Conservation (phyloP, 257 asterid species). For the Perilla frutescens region DNA sequence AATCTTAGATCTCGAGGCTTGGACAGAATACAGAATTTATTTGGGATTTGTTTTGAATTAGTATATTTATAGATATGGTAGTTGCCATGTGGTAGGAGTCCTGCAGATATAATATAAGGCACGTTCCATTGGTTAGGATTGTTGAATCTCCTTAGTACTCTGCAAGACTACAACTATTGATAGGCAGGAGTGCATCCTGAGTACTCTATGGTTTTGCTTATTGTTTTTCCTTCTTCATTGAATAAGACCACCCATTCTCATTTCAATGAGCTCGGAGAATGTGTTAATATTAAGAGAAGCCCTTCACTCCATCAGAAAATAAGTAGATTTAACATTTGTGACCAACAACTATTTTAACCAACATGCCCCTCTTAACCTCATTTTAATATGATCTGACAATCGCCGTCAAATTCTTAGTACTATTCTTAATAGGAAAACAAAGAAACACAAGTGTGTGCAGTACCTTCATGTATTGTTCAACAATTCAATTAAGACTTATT, state of each 20-base stretch:
- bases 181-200: not conserved
- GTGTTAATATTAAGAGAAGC: not conserved
- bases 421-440: not conserved
- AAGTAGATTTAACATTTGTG: not conserved
- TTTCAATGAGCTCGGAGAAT: not conserved
- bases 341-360: conserved; percentile 2
- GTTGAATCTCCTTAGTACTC: not conserved
- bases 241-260: not conserved
- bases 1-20: no score
- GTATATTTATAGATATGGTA: no score
- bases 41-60: no score
- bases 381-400: not conserved
- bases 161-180: not conserved
- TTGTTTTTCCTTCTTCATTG: not conserved
- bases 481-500: not conserved
- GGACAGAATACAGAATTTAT: no score
- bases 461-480: not conserved
- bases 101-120: not conserved
- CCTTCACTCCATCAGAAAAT: not conserved
- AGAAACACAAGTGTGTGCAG: not conserved
- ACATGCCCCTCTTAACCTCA: not conserved
- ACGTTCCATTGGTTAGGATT: not conserved
- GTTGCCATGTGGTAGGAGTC: not conserved
- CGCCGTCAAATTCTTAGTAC: not conserved
- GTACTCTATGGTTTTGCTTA: not conserved